phyloP scores from a whole-genome alignment of 1,284 basidiomycete genomes.

The Leccinum variabile region DNA sequence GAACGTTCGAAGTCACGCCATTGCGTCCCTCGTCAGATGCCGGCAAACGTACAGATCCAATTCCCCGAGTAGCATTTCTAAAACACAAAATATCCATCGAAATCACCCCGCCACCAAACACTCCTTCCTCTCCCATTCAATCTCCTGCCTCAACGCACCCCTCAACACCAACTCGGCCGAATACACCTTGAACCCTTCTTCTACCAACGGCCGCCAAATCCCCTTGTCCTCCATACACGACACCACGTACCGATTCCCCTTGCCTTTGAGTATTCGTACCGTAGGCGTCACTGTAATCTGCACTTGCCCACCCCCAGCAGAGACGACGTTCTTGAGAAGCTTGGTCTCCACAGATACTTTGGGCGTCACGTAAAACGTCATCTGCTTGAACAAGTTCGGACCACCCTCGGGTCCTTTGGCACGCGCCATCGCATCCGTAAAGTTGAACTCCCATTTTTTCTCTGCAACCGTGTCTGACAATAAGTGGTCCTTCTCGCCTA shows the following conservation, averaged over 20 bases:
- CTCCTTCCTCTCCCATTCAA: slow-evolving; percentile 56
- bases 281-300: slow-evolving; percentile 50
- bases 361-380: slow-evolving; percentile 73
- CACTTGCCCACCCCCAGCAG: slow-evolving; percentile 69
- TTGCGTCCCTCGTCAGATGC: background rate
- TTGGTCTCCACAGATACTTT: slow-evolving; percentile 55
- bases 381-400: slow-evolving; percentile 55
- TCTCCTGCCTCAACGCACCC: slow-evolving; percentile 60
- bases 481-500: slow-evolving; percentile 63
- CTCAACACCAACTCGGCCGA: slow-evolving; percentile 64
- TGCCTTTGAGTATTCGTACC: slow-evolving; percentile 51
- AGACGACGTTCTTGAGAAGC: slow-evolving; percentile 63
- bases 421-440: slow-evolving; percentile 56
- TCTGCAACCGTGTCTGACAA: slow-evolving; percentile 64
- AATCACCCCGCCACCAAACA: slow-evolving; percentile 23
- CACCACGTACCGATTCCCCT: slow-evolving; percentile 54
- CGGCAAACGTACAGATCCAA: background rate
- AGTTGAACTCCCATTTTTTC: slow-evolving; percentile 60
- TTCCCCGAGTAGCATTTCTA: slow-evolving; percentile 14
- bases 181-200: slow-evolving; percentile 59
- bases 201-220: slow-evolving; percentile 59
- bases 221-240: slow-evolving; percentile 59
- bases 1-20: background rate
- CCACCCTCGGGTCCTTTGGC: slow-evolving; percentile 49
- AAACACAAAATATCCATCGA: background rate